Evolutionary conservation across 83 land plant genomes (phyloP).

Genomic region (Thuja plicata): DNA sequence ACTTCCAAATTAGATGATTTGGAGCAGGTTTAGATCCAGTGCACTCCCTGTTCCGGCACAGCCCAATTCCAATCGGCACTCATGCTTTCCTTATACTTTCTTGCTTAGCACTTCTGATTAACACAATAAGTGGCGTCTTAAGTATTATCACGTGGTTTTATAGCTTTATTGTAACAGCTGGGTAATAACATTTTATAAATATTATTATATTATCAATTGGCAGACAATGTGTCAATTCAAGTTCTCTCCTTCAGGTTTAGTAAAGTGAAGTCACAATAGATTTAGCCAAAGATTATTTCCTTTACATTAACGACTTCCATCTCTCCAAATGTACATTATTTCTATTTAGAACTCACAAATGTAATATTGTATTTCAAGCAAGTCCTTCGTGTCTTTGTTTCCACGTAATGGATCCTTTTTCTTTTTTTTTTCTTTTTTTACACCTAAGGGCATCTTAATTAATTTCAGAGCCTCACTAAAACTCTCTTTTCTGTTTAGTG

Average conservation of each 20-base stretch:
- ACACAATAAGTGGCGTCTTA: background rate
- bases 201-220: too few relatives aligned
- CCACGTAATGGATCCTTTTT: background rate
- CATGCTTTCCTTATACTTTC: too few relatives aligned
- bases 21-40: background rate
- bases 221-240: too few relatives aligned
- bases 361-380: background rate
- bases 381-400: background rate
- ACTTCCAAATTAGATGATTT: background rate
- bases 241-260: too few relatives aligned
- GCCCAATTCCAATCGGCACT: background rate
- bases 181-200: background rate
- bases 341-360: too few relatives aligned
- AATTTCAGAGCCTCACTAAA: background rate
- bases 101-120: background rate
- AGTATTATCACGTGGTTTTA: background rate
- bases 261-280: too few relatives aligned
- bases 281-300: background rate
- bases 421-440: too few relatives aligned
- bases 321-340: background rate
- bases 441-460: background rate
- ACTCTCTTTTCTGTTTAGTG: too few relatives aligned
- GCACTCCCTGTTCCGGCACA: background rate
- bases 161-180: background rate
- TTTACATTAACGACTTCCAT: background rate